Conservation (phyloP, 1,139 yeast species). For the Candida pseudoviswanathii region DNA sequence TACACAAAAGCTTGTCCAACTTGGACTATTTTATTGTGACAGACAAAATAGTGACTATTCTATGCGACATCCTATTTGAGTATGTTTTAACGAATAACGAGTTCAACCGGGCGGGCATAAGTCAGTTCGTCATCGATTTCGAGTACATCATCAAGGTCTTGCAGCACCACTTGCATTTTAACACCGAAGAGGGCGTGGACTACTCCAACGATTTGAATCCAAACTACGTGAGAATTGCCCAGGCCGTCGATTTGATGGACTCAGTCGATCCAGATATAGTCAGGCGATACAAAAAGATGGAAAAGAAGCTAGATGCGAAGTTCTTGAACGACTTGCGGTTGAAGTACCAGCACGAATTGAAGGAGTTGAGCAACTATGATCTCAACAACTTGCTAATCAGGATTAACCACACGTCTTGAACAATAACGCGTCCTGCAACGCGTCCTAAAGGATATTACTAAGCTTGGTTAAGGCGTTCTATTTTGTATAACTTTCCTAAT, state of each 20-base stretch:
- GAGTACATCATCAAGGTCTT: slow-evolving; percentile 45
- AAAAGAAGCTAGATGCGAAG: neutral
- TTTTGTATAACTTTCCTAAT: neutral
- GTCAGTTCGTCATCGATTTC: slow-evolving; percentile 59
- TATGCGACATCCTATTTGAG: slow-evolving; percentile 56
- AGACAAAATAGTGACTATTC: slow-evolving; percentile 43
- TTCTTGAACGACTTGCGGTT: slow-evolving; percentile 23
- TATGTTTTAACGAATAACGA: slow-evolving; percentile 64
- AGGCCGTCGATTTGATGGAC: slow-evolving; percentile 45
- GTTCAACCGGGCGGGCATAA: slow-evolving; percentile 58
- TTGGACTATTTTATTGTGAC: slow-evolving; percentile 32
- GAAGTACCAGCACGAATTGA: slow-evolving; percentile 25
- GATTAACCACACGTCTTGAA: slow-evolving; percentile 15
- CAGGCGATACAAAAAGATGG: slow-evolving; percentile 14
- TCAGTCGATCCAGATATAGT: slow-evolving; percentile 26
- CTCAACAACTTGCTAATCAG: slow-evolving; percentile 33
- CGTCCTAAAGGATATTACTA: neutral
- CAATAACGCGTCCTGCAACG: neutral
- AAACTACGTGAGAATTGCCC: slow-evolving; percentile 32
- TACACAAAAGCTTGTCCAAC: slow-evolving; percentile 30
- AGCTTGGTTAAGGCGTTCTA: neutral
- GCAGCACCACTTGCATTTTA: slow-evolving; percentile 23
- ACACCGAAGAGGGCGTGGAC: slow-evolving; percentile 8
- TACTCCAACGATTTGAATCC: slow-evolving; percentile 30
- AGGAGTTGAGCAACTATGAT: slow-evolving; percentile 37